A percentile compares a stretch with the other conserved stretches of the same genome.
Evolutionary conservation across 1,139 yeast genomes (phyloP).

Genomic region (Geotrichum europaeum): DNA sequence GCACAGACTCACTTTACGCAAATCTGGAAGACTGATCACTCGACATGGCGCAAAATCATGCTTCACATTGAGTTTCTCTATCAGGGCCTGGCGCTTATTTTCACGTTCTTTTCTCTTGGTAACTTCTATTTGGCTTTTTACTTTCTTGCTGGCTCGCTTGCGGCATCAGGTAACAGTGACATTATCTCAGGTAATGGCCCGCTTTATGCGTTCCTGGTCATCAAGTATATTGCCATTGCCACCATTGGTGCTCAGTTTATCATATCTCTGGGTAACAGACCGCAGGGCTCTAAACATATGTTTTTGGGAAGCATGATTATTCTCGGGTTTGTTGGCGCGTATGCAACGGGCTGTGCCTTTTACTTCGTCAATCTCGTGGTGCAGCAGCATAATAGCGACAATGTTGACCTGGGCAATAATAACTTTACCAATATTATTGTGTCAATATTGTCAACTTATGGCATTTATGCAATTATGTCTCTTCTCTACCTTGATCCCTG

Average conservation of each 20-base stretch:
- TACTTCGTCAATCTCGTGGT: slow-evolving; percentile 61
- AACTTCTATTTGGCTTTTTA: slow-evolving; percentile 88
- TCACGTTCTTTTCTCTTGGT: slow-evolving; percentile 85
- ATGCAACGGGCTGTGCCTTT: slow-evolving; percentile 77
- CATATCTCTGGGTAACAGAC: slow-evolving; percentile 91
- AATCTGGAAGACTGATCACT: slow-evolving; percentile 85
- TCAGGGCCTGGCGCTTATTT: slow-evolving; percentile 66
- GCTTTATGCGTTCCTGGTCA: slow-evolving; percentile 64
- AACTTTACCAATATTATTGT: slow-evolving; percentile 73
- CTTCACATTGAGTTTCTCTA: slow-evolving; percentile 78
- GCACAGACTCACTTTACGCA: slow-evolving; percentile 73
- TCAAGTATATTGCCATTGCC: slow-evolving; percentile 78
- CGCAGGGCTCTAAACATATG: slow-evolving; percentile 77
- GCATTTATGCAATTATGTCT: slow-evolving; percentile 73
- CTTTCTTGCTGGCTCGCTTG: slow-evolving; percentile 82
- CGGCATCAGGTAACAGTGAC: slow-evolving; percentile 38
- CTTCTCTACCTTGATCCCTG: slow-evolving; percentile 85
- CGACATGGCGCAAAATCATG: slow-evolving; percentile 64
- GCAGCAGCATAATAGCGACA: slow-evolving; percentile 39
- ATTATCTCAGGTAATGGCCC: slow-evolving; percentile 60
- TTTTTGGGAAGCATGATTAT: slow-evolving; percentile 67
- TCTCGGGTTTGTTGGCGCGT: slow-evolving; percentile 71
- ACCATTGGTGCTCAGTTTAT: slow-evolving; percentile 78
- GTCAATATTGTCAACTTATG: slow-evolving; percentile 80
- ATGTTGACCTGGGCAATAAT: slow-evolving; percentile 37